Evolutionary conservation across 306 rosid species (phyloP).

Genomic region (cucumber (Cucumis sativus)): DNA sequence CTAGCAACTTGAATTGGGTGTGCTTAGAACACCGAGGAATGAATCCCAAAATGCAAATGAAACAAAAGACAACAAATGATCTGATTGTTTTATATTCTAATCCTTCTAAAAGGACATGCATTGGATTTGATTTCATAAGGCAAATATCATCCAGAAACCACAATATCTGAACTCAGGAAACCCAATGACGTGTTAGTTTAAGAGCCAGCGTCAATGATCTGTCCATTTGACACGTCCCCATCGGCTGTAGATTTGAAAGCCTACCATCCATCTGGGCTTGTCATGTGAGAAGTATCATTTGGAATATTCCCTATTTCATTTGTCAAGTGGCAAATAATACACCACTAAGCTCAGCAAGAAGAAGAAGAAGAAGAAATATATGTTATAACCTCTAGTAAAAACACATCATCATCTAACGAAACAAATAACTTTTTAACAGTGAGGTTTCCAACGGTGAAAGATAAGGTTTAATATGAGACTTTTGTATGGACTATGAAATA

Average conservation of each 20-base stretch:
- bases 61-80: not conserved
- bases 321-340: not conserved
- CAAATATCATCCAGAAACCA: not conserved
- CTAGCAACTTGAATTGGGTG: not conserved
- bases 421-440: not conserved
- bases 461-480: too few species aligned
- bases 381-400: not conserved
- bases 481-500: too few species aligned
- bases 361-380: not conserved
- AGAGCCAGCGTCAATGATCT: not conserved
- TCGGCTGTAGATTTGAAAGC: not conserved
- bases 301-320: slow-evolving; percentile 1
- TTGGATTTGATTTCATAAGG: not conserved
- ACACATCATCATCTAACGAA: not conserved
- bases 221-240: not conserved
- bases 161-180: not conserved
- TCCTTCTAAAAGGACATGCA: not conserved
- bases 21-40: not conserved
- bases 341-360: not conserved
- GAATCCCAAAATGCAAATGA: not conserved
- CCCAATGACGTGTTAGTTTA: not conserved
- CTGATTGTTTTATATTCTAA: not conserved
- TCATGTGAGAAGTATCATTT: not conserved
- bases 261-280: not conserved
- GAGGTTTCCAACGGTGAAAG: not conserved